Percentiles rank a stretch among this genome's conserved stretches.
Evolutionary conservation across 768 basidiomycete species (phyloP).

Genomic region (Tylopilus balloui): DNA sequence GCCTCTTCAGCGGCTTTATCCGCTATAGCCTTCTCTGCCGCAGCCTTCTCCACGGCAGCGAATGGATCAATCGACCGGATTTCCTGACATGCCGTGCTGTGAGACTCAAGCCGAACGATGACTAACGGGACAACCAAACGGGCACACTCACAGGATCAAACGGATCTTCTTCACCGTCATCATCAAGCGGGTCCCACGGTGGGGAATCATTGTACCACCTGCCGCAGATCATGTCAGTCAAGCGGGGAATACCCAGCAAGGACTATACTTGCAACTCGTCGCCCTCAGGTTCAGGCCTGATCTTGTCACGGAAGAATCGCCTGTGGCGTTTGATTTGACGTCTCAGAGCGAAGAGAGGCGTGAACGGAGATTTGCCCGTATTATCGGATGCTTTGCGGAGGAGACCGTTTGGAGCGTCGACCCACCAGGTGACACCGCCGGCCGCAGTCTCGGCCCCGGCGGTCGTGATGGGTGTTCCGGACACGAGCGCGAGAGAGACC

Average conservation of each 20-base stretch:
- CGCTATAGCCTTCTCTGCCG: background rate
- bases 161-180: constrained; percentile 22
- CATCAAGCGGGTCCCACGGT: constrained; percentile 28
- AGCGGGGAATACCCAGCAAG: background rate
- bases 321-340: constrained; percentile 8
- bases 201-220: constrained; percentile 19
- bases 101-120: background rate
- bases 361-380: constrained; percentile 14
- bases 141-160: constrained; percentile 14
- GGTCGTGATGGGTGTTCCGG: constrained; percentile 5
- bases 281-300: constrained; percentile 8
- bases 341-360: constrained; percentile 19
- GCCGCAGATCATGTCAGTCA: background rate
- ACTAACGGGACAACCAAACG: background rate
- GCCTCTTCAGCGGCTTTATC: background rate
- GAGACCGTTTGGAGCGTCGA: constrained; percentile 12
- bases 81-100: constrained; percentile 2
- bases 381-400: constrained; percentile 20
- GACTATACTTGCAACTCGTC: constrained; percentile 18
- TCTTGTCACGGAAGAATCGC: constrained; percentile 17
- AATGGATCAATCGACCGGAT: constrained; percentile 11
- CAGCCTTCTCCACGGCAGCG: constrained; percentile 3
- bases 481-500: constrained; percentile 19
- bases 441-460: background rate
- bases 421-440: constrained; percentile 15